Percentiles rank a stretch among this genome's conserved stretches.
Conservation (phyloP, 306 rosid genomes). For the Castanopsis chinensis region DNA sequence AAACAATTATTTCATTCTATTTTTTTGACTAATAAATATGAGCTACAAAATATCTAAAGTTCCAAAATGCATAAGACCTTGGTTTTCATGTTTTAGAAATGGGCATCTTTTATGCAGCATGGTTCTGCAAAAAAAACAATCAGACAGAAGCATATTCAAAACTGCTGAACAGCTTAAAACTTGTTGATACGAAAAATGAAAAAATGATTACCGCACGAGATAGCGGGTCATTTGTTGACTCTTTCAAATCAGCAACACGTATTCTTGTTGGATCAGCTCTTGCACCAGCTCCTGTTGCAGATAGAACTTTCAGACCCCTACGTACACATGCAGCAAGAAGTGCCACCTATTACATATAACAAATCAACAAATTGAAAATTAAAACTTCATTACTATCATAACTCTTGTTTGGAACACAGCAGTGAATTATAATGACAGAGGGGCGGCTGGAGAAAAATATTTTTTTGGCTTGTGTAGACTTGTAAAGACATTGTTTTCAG, state of each 20-base stretch:
- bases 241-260: constrained; percentile 85
- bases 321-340: constrained; percentile 97
- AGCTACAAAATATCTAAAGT: not conserved
- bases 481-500: constrained; percentile 1
- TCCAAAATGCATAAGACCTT: no score
- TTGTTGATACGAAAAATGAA: not conserved
- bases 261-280: constrained; percentile 96
- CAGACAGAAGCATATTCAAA: not conserved
- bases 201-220: constrained; percentile 74
- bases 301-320: constrained; percentile 87
- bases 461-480: not conserved
- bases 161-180: not conserved
- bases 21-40: not conserved
- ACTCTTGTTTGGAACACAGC: constrained; percentile 10
- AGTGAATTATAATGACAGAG: constrained; percentile 9
- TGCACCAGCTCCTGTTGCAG: constrained; percentile 97
- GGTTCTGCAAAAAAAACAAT: not conserved
- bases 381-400: constrained; percentile 19
- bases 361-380: constrained; percentile 36
- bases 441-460: not conserved
- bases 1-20: no score
- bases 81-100: not conserved
- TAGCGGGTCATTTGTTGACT: constrained; percentile 87
- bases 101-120: not conserved
- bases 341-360: constrained; percentile 71